Base-by-base conservation (phyloP, 2,329 filamentous ascomycete genomes). In the Westerdykella aurantiaca region DNA sequence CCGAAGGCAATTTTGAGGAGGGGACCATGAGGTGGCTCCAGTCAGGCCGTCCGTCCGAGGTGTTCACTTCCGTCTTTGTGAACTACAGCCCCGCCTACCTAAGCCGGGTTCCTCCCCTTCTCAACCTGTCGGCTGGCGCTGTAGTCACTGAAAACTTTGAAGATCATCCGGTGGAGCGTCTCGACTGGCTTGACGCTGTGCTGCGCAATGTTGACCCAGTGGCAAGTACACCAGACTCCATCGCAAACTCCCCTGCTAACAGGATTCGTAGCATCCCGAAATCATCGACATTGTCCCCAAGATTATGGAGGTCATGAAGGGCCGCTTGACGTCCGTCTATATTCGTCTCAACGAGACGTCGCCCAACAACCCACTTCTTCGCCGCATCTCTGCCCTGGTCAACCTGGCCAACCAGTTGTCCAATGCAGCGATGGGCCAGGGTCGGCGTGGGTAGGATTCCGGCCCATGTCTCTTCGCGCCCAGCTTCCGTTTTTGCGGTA, bases 41-140 rank as follows among this genome's bases (percentile, higher is more conserved):
- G 68, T 83, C 80, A 5, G 61, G 67, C 25, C 75, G 76, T 43
- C 78, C 81, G 51, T 70, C 72, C 13, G 73, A 77, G 37, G 68
- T 84, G n/a, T 84, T 83, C 57, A 78, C 82, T 60, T 71, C 74
- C 22, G 70, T 82, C 41, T 83, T 84, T 56, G 71, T 79, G 17
- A 74, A 72, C 43, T 71, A 77, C 53, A 75, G 78, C 47, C 79
- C 80, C 1, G 63, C 67, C 7, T 83, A 80, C 60, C 67, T 83
- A 18, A 67, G 67, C 14, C 68, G 71, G 33, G 71, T 83, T 14
- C 74, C 77, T 23, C 74, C 78, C 2, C 72, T 84, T 34, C 73
- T 83, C 31, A 70, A 74, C 18, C 72, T 84, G 34, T 82, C 79
- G 2, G 78, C 82, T 21, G 78, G 77, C 41, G 79, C 79, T 17